phyloP scores from a whole-genome alignment of 108 stramenopile species.

The Cyclotella baltica region DNA sequence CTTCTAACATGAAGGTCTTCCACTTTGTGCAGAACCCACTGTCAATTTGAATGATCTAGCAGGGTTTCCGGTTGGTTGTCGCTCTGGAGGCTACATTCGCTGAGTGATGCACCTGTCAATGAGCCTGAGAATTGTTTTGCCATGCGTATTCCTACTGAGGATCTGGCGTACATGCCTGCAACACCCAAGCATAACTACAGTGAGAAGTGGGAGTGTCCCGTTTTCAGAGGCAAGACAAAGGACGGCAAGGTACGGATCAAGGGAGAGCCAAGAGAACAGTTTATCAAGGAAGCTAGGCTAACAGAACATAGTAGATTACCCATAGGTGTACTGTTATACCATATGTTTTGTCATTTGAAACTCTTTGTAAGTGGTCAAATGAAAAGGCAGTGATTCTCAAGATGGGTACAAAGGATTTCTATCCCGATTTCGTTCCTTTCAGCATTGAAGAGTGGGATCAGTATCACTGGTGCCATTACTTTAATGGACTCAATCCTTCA shows the following conservation, averaged over 20 bases:
- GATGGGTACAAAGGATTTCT: conserved; percentile 1
- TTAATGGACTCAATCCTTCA: conserved; percentile 20
- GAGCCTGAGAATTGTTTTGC: conserved; percentile 10
- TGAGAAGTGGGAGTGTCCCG: conserved; percentile 11
- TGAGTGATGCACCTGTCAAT: not conserved
- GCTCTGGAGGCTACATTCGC: not conserved
- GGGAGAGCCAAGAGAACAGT: not conserved
- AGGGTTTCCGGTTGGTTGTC: conserved; percentile 3
- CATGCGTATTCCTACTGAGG: conserved; percentile 9
- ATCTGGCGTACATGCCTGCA: not conserved
- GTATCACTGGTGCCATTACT: not conserved
- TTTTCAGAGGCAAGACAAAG: not conserved
- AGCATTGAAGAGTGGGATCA: not conserved
- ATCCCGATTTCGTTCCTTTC: conserved; percentile 4
- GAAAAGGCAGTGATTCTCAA: conserved; percentile 17
- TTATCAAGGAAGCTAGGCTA: not conserved
- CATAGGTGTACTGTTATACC: not conserved
- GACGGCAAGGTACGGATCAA: not conserved
- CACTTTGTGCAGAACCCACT: too few species aligned
- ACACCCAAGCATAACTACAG: not conserved
- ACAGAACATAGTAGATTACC: not conserved
- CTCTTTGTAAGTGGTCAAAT: conserved; percentile 11
- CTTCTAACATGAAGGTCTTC: too few species aligned
- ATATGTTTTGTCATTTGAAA: not conserved
- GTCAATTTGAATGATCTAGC: not conserved